Evolutionary conservation across 108 stramenopile species (phyloP), one percentile per base, ranked within the genome.

Genomic region (Skeletonema tropicum): DNA sequence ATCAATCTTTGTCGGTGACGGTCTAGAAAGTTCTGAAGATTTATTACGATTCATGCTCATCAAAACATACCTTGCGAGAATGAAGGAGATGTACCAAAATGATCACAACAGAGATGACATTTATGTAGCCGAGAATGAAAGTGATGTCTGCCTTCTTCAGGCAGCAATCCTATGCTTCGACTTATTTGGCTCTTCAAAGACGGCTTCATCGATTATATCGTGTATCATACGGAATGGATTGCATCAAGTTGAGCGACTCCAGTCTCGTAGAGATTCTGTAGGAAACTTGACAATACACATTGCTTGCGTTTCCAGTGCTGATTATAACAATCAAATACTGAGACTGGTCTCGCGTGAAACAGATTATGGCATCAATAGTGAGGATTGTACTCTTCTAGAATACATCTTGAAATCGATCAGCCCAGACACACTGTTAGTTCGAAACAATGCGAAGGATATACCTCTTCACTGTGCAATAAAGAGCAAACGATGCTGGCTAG

Each of bases 381-480:
- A 72, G 6, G 71, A 72, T 62, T 72, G 71, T 32, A 72, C 71
- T 2, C 45, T 72, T 11, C 55, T 72, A 49, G 71, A 72, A 62
- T 49, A 72, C 30, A 30, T 72, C 26, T 13, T 25, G n/a, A 60
- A 15, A 15, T 25, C 25, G 17, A 25, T 13, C 19, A 15, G 38
- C 11, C 59, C 38, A 57, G 45, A 57, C 49, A 2, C 31, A 33
- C 57, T 58, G 11, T 14, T 32, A 6, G 12, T 4, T 29, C 33
- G 41, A 35, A 75, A 75, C 38, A 12, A 17, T n/a, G 59, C 3
- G 14, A 59, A 58, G 2, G 66, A 67, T 39, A 48, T 75, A 60
- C 74, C 74, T 36, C 6, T 75, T 30, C 74, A 75, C 32, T 67
- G 66, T 42, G 74, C 74, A 17, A 75, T 75, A 32, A 66, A 58